Conservation (phyloP, 176 grass and related monocot species). For the Avena atlantica region DNA sequence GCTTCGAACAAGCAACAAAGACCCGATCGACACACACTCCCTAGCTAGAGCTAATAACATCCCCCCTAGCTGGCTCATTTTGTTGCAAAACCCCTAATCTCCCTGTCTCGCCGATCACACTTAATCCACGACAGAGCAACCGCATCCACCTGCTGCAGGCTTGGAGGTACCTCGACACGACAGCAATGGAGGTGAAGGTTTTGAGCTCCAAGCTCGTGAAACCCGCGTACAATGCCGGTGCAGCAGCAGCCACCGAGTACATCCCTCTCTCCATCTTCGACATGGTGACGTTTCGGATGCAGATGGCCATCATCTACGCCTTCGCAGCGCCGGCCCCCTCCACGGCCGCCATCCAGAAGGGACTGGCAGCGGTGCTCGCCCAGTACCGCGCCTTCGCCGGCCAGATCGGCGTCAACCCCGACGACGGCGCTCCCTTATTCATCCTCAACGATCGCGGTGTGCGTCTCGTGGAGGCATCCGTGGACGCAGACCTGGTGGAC, state of each 20-base stretch:
- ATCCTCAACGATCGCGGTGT: slow-evolving; percentile 4
- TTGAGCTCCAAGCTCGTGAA: neutral
- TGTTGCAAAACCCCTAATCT: no score
- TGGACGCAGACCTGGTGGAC: neutral
- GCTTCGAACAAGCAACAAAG: no score
- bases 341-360: slow-evolving; percentile 51
- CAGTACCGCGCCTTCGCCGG: slow-evolving; percentile 62
- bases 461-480: neutral
- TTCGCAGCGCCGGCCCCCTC: slow-evolving; percentile 61
- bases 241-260: neutral
- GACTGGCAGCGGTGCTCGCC: slow-evolving; percentile 45
- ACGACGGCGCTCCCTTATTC: slow-evolving; percentile 23
- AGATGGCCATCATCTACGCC: slow-evolving; percentile 71
- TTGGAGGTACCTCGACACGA: neutral
- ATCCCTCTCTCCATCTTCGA: slow-evolving; percentile 69
- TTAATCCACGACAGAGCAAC: no score
- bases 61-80: no score
- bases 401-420: slow-evolving; percentile 42
- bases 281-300: slow-evolving; percentile 49
- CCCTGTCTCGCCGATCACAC: no score
- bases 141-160: no score
- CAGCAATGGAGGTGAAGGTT: slow-evolving; percentile 15
- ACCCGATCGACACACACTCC: no score
- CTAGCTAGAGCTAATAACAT: no score
- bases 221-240: neutral